phyloP scores from a whole-genome alignment of 441 rosid species.

The Erodium moschatum region DNA sequence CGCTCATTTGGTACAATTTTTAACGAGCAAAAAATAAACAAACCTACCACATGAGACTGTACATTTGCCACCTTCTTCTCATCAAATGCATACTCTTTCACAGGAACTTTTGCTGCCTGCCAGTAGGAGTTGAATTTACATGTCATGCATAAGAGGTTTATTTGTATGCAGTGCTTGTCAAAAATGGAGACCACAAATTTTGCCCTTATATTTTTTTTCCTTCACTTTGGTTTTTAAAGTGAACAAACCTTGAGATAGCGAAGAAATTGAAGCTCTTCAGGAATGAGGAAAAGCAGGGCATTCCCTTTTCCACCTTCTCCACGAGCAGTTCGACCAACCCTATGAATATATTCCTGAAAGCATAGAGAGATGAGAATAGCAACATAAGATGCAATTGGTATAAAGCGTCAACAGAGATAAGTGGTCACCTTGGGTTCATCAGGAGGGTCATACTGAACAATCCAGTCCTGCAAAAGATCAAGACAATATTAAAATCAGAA shows the following conservation, averaged over 20 bases:
- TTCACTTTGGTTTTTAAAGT: background rate
- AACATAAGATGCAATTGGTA: background rate
- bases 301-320: constrained; percentile 98
- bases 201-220: no score
- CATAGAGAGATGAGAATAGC: constrained; percentile 8
- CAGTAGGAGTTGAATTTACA: constrained; percentile 7
- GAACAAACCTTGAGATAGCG: constrained; percentile 52
- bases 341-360: constrained; percentile 81
- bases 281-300: constrained; percentile 80
- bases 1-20: constrained; percentile 4
- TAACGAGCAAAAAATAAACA: constrained; percentile 13
- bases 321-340: constrained; percentile 98
- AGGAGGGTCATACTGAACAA: constrained; percentile 94
- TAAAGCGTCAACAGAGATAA: constrained; percentile 5
- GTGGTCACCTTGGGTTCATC: constrained; percentile 81
- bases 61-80: constrained; percentile 75
- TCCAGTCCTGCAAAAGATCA: constrained; percentile 67
- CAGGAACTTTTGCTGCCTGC: constrained; percentile 91
- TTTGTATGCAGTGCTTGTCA: background rate
- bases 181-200: background rate
- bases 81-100: constrained; percentile 78
- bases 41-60: constrained; percentile 68
- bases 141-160: background rate
- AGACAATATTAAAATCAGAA: background rate
- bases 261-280: constrained; percentile 85